A percentile compares a stretch with the other conserved stretches of the same genome.
These are phyloP conservation scores for Gossypium mustelinum DNA, from an alignment of 345 rosid species.

Conservation along the genomic window DNA sequence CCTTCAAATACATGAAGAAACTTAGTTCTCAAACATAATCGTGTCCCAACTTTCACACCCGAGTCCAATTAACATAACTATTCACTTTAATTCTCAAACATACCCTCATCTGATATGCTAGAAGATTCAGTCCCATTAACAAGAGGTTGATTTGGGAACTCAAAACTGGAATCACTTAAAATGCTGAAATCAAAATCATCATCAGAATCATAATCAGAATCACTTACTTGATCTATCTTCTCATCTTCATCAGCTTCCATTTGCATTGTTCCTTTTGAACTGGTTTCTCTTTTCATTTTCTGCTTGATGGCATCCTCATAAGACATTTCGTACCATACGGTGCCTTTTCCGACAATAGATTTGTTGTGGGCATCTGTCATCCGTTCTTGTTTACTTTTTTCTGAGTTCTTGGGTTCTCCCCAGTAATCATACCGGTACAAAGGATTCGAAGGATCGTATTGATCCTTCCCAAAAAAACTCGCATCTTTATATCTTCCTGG, in stretches of 20 bases:
- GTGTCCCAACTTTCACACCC: too few species aligned
- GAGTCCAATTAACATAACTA: background rate
- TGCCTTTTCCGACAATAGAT: constrained; percentile 76
- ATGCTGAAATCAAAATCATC: constrained; percentile 71
- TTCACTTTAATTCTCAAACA: constrained; percentile 32
- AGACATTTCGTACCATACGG: constrained; percentile 77
- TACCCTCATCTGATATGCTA: constrained; percentile 46
- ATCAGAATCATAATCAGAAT: constrained; percentile 25
- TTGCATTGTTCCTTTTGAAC: constrained; percentile 22
- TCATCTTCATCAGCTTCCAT: constrained; percentile 33
- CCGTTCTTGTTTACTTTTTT: constrained; percentile 72
- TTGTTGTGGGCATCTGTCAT: constrained; percentile 75
- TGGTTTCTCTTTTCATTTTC: constrained; percentile 49
- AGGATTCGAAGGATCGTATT: constrained; percentile 81
- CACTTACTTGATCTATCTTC: constrained; percentile 22
- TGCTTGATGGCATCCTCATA: constrained; percentile 72
- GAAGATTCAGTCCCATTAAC: constrained; percentile 76
- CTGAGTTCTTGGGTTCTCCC: constrained; percentile 93
- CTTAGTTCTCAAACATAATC: too few species aligned
- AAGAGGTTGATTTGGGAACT: constrained; percentile 50
- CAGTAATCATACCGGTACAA: constrained; percentile 81
- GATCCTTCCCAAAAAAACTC: constrained; percentile 80
- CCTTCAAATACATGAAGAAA: too few species aligned
- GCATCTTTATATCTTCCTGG: constrained; percentile 83
- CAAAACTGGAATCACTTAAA: constrained; percentile 41